Base-by-base conservation (phyloP, 257 asterid species). In the Przewalskia tangutica region DNA sequence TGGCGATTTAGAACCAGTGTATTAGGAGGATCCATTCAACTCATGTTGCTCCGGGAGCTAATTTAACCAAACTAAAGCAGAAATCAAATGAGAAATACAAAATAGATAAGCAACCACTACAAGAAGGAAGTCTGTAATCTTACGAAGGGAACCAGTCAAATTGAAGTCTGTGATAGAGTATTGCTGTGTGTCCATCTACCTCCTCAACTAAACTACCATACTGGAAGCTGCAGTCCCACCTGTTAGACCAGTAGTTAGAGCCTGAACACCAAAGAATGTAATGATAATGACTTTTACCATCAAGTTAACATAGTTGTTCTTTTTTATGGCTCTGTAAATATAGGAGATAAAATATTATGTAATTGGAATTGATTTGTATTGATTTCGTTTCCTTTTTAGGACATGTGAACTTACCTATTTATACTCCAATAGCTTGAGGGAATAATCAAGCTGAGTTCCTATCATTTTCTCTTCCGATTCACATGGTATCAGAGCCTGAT, bases 151-250 rank as follows among this genome's bases (percentile, higher is more conserved):
- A 95, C 99, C 99, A 95, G 89, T 95, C 98, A 81, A 95, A 85
- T 54, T 93, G 98, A 87, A 95, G 98, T 81, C 95, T 89, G 91
- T 93, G 99, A 89, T 95, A 93, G 76, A 95, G 91, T 78, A 95
- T 84, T 81, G 98, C 99, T 70, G 99, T 96, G 85, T 96, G 99
- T 77, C 99, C 99, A 86, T 96, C 99, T 82, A 96, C 99, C 92
- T 96, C 99, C 91, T 96, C 99, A 86, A 96, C 99, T 88, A 96
- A 91, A 92, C 99, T 94, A 84, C 98, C 99, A 89, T 89, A 86
- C 87, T 90, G 98, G 88, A 93, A 94, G 79, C 94, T 90, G 84
- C 97, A 93, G 86, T 94, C 97, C 98, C 97, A 94, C 88, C 97
- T 94, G 92, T 89, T 85, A 16, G 82, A 81, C 80, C 54, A 63